A percentile compares a stretch with the other conserved stretches of the same genome.
Conservation (phyloP, 2,329 filamentous ascomycete species). For the Metarhizium robertsii region DNA sequence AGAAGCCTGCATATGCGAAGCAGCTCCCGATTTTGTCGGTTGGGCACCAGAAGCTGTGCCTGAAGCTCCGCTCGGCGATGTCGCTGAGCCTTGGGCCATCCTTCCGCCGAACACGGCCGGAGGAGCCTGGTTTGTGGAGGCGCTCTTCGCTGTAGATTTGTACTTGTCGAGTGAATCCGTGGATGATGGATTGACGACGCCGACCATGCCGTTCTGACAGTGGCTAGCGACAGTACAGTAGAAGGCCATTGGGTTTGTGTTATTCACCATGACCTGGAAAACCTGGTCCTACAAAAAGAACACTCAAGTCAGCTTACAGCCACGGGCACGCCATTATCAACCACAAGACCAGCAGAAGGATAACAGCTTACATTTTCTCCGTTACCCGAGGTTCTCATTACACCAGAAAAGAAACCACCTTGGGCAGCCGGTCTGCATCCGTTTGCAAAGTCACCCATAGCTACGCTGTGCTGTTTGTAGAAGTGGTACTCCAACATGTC, state of each 20-base stretch:
- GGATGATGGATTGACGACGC: slow-evolving; percentile 17
- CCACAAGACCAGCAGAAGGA: background rate
- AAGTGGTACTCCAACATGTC: slow-evolving; percentile 42
- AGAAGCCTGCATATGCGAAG: slow-evolving; percentile 1
- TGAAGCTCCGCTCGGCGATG: background rate
- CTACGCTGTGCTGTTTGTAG: slow-evolving; percentile 36
- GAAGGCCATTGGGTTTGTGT: slow-evolving; percentile 20
- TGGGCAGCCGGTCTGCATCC: slow-evolving; percentile 32
- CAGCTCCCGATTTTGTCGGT: background rate
- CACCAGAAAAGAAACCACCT: slow-evolving; percentile 9
- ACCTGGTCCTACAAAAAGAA: slow-evolving; percentile 6
- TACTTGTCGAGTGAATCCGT: slow-evolving; percentile 12
- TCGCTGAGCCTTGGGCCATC: background rate
- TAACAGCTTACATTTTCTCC: background rate
- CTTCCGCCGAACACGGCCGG: slow-evolving; percentile 8
- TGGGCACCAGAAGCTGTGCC: background rate
- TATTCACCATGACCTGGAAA: slow-evolving; percentile 17
- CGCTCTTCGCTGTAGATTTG: slow-evolving; percentile 6
- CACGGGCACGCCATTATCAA: background rate
- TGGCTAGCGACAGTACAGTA: slow-evolving; percentile 19
- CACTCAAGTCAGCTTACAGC: slow-evolving; percentile 2
- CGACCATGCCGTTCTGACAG: slow-evolving; percentile 22
- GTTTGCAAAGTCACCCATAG: slow-evolving; percentile 34
- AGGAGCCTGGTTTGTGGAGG: slow-evolving; percentile 7
- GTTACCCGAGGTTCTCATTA: slow-evolving; percentile 1